Base-by-base conservation (phyloP, 306 rosid genomes). In the Sicyos baderoa region DNA sequence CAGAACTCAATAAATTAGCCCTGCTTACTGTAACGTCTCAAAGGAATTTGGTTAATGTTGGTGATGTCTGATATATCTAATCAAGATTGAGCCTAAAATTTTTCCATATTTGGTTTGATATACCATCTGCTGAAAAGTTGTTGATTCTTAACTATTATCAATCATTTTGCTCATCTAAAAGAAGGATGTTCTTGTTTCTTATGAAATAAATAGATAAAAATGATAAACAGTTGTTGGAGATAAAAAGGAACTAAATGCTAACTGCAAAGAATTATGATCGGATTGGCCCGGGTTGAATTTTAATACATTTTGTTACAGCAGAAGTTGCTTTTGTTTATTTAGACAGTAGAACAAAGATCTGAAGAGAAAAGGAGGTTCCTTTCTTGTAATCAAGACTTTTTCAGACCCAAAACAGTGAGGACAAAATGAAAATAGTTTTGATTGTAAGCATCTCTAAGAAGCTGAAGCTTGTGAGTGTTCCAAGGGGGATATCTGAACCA, bases 401-500 rank as follows among this genome's bases (percentile, higher is more conserved):
- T 85, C 16, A 89, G 74, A 67, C 96, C 91, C 5, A 87, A 79
- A 45, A 85, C 9, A 56, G 72, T 77, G 44, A 87, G 86, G 17
- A 81, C 47, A 4, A 90, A 3, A 22, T 86, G 86, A 49, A 82
- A 40, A 75, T 87, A 85, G 75, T 90, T 81, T 7, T 60, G 72
- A 32, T 75, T 81, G 68, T 81, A 87, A 60, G 83, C 70, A n/a
- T n/a, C 61, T 25, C 80, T 81, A 15, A 87, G 83, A 53, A 87
- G 87, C 37, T 79, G 89, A 32, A 81, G 70, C 86, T 90, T 87
- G 45, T 78, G 4, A 44, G 72, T 55, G 74, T 69, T 82, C 95
- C 97, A 90, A 72, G 95, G 97, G 67, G 95, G 95, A 76, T 67
- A 84, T 78, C 95, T 84, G 52, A 73, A 90, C 97, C 91, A 90